Base-by-base conservation (phyloP, 495 filamentous ascomycete genomes). In the Xylaria acuta region DNA sequence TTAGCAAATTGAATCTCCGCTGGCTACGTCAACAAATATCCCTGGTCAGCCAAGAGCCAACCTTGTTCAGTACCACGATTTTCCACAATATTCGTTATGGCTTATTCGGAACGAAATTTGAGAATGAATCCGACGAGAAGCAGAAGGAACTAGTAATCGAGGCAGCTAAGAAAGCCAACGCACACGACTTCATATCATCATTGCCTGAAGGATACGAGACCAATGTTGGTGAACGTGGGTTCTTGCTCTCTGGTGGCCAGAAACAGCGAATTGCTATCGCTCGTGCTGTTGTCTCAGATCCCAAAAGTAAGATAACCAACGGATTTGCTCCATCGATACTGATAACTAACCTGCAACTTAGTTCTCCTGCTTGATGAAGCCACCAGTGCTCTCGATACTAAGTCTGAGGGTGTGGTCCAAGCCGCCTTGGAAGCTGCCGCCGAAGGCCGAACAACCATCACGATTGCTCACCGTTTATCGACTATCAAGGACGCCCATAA, bases 401-500 rank as follows among this genome's bases (percentile, higher is more conserved):
- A 94, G 77, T 94, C 93, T 18, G 96, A 99, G 82, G 94, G 93
- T 41, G 92, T 97, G 6, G 96, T 99, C 0, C 96, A 99, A 82
- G 93, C 93, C 51, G 96, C 96, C 22, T 86, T 99, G 27, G 95
- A 98, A 75, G 91, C 87, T 59, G 96, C 94, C 47, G 88, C 94
- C 16, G 87, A 92, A 73, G 96, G 95, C n/a, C 89, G 96, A 34
- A 99, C 96, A 1, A 98, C 96, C 14, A 97, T 98, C 77, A 92
- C 95, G 12, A 98, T 99, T 77, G 97, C 96, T 34, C 96, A 99
- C 80, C 90, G 96, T 64, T 85, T 99, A 40, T 97, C 93, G 0
- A 99, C 96, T 40, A 97, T 99, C 84, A 95, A 92, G 81, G 88
- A 92, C 70, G 95, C 95, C 0, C 91, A 97, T 78, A 99, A 97